These are phyloP conservation scores for Pseudogymnoascus sp. DNA, from an alignment of 2,329 filamentous ascomycete species.

Conservation along the genomic window DNA sequence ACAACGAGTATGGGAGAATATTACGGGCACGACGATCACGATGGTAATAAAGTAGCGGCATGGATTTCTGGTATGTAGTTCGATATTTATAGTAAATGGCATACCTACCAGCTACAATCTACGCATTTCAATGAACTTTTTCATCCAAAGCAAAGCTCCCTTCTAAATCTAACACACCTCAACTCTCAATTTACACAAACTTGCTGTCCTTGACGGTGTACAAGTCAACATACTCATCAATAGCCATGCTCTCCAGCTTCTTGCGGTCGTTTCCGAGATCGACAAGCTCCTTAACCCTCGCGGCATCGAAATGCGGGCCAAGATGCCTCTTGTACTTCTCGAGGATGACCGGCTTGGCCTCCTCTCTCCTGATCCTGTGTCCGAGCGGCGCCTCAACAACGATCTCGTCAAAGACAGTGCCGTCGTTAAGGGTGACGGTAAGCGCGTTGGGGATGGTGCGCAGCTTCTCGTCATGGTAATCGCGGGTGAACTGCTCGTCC, in stretches of 20 bases:
- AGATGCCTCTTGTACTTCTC: constrained; percentile 94
- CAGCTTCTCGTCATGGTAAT: constrained; percentile 91
- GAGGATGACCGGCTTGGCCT: constrained; percentile 95
- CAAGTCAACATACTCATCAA: constrained; percentile 91
- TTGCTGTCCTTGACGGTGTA: constrained; percentile 57
- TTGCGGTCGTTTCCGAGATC: constrained; percentile 67
- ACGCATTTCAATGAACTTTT: background rate
- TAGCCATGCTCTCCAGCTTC: constrained; percentile 68
- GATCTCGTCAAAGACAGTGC: constrained; percentile 82
- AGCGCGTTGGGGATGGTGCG: constrained; percentile 96
- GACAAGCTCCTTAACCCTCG: constrained; percentile 73
- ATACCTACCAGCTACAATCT: constrained; percentile 2
- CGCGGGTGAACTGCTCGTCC: constrained; percentile 85
- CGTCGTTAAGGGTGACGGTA: constrained; percentile 90
- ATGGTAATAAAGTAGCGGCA: background rate
- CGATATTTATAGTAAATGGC: constrained; percentile 2
- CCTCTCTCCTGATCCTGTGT: constrained; percentile 81
- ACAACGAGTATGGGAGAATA: background rate
- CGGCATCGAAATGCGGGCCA: constrained; percentile 68
- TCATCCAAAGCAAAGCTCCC: background rate
- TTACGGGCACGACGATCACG: background rate
- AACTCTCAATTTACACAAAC: constrained; percentile 35
- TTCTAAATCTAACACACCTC: background rate
- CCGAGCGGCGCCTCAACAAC: constrained; percentile 91
- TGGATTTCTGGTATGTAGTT: background rate